A percentile compares a stretch with the other conserved stretches of the same genome.
Evolutionary conservation across 2,329 filamentous ascomycete species (phyloP).

Genomic region (Apiospora aurea): DNA sequence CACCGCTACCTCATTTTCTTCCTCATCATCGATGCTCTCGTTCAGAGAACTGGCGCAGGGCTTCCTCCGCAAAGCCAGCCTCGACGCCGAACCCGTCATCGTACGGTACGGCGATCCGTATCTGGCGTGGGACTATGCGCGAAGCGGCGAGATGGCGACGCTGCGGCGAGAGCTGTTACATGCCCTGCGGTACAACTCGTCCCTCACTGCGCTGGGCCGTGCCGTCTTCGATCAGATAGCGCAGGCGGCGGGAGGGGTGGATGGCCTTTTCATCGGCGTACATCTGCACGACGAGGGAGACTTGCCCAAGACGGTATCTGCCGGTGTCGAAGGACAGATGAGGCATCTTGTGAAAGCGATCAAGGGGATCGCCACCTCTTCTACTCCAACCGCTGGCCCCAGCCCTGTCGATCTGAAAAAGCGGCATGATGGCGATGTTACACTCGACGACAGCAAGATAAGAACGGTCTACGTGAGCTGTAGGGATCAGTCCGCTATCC

Average conservation of each 20-base stretch:
- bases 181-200: slow-evolving; percentile 19
- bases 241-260: not conserved
- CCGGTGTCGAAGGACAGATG: not conserved
- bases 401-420: not conserved
- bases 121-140: slow-evolving; percentile 25
- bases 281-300: not conserved
- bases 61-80: not conserved
- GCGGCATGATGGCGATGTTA: not conserved
- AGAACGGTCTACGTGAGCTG: slow-evolving; percentile 25
- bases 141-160: slow-evolving; percentile 20
- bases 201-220: slow-evolving; percentile 16
- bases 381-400: not conserved
- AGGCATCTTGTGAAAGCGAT: not conserved
- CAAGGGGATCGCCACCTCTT: not conserved
- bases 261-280: not conserved
- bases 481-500: not conserved
- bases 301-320: not conserved
- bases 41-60: not conserved
- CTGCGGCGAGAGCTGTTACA: slow-evolving; percentile 25
- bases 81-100: slow-evolving; percentile 21
- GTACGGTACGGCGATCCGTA: slow-evolving; percentile 24
- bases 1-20: not conserved
- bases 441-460: not conserved
- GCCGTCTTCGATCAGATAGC: not conserved
- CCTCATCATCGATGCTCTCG: not conserved